phyloP scores from a whole-genome alignment of 805 yeast species.

The Naumovozyma dairenensis region DNA sequence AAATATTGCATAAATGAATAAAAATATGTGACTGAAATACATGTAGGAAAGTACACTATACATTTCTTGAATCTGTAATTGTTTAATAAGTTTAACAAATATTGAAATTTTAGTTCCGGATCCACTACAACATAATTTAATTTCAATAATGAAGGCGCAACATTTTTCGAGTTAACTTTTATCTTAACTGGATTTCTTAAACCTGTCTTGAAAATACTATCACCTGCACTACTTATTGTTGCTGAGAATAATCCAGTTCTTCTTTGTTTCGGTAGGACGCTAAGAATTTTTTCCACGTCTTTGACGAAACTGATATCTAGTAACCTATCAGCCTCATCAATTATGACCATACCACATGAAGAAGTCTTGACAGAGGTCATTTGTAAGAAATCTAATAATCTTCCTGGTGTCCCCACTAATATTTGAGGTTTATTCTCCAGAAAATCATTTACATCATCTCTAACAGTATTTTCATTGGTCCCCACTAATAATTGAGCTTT shows the following conservation, averaged over 20 bases:
- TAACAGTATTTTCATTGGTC: conserved; percentile 43
- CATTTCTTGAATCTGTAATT: conserved; percentile 60
- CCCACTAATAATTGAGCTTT: conserved; percentile 50
- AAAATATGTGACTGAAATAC: conserved; percentile 72
- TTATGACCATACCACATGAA: conserved; percentile 60
- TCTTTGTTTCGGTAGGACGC: conserved; percentile 75
- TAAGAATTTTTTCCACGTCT: conserved; percentile 59
- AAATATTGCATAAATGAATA: conserved; percentile 44
- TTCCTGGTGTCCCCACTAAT: conserved; percentile 86
- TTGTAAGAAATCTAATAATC: conserved; percentile 64
- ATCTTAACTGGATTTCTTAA: conserved; percentile 88
- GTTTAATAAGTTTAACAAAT: conserved; percentile 43
- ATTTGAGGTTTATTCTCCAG: conserved; percentile 54
- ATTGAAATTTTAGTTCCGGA: conserved; percentile 53
- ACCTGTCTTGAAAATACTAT: conserved; percentile 73
- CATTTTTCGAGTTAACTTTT: conserved; percentile 51
- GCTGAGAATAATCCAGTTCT: conserved; percentile 93
- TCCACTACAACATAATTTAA: conserved; percentile 50
- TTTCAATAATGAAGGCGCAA: conserved; percentile 53
- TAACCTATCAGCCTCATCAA: conserved; percentile 91
- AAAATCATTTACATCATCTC: conserved; percentile 63
- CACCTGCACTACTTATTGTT: conserved; percentile 76
- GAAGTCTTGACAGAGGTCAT: conserved; percentile 47
- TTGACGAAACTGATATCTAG: conserved; percentile 66
- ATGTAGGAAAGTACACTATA: conserved; percentile 88